Percentiles rank a stretch among this genome's conserved stretches.
phyloP scores from a whole-genome alignment of 257 asterid species.

The Penstemon eatonii region DNA sequence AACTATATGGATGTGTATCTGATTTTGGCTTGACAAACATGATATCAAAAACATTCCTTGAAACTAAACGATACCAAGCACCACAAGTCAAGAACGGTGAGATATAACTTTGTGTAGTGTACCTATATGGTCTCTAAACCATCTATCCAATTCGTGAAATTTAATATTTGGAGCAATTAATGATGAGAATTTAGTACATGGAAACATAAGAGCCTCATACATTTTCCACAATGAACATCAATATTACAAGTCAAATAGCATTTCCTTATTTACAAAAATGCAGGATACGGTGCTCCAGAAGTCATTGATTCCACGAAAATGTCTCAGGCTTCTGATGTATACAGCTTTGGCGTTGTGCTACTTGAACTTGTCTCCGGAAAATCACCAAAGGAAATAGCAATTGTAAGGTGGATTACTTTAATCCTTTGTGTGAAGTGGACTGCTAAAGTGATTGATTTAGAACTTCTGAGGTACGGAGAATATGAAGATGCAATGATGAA shows the following conservation, averaged over 20 bases:
- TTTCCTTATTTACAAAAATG: constrained; percentile 23
- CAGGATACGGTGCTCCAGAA: constrained; percentile 41
- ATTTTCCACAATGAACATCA: constrained; percentile 32
- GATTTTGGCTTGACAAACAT: too few species aligned
- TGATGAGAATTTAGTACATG: constrained; percentile 36
- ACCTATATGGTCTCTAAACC: too few species aligned
- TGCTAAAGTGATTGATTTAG: too few species aligned
- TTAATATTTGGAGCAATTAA: neutral
- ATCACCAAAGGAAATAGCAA: constrained; percentile 33
- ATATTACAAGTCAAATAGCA: constrained; percentile 14
- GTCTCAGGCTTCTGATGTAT: constrained; percentile 38
- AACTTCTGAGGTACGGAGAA: neutral
- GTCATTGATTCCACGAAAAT: constrained; percentile 30
- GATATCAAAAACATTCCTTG: too few species aligned
- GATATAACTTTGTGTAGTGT: too few species aligned
- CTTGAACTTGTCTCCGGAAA: constrained; percentile 40
- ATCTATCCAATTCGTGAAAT: too few species aligned
- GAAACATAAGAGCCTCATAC: constrained; percentile 43
- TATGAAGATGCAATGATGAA: neutral
- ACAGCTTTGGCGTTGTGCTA: constrained; percentile 38
- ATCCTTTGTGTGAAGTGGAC: too few species aligned
- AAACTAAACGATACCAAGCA: too few species aligned
- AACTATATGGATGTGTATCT: too few species aligned
- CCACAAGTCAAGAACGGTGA: too few species aligned
- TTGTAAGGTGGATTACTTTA: constrained; percentile 19